A percentile compares a stretch with the other conserved stretches of the same genome.
phyloP scores from a whole-genome alignment of 2,329 filamentous ascomycete genomes.

The Rosellinia necatrix region DNA sequence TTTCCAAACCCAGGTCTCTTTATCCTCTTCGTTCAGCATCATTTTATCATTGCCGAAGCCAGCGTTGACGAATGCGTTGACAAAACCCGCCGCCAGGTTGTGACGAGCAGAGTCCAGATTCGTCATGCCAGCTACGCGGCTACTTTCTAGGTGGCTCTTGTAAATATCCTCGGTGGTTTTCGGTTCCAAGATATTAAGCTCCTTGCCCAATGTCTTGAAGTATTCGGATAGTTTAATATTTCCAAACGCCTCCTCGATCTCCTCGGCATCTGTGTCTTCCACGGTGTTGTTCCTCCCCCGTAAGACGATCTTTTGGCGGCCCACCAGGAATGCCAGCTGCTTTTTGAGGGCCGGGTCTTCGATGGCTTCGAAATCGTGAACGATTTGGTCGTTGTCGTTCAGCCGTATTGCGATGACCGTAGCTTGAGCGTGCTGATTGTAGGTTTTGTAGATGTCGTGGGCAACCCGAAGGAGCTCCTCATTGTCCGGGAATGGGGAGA shows the following conservation, averaged over 20 bases:
- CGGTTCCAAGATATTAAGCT: slow-evolving; percentile 94
- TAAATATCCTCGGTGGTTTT: slow-evolving; percentile 99
- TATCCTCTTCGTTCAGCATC: slow-evolving; percentile 89
- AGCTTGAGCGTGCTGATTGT: slow-evolving; percentile 91
- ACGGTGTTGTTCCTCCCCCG: slow-evolving; percentile 53
- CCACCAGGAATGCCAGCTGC: slow-evolving; percentile 92
- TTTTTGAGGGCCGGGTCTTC: slow-evolving; percentile 83
- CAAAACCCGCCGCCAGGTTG: slow-evolving; percentile 93
- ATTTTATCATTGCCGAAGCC: slow-evolving; percentile 96
- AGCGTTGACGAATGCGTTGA: slow-evolving; percentile 96
- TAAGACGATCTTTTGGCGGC: slow-evolving; percentile 86
- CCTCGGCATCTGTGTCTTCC: slow-evolving; percentile 64
- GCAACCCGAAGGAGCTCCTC: slow-evolving; percentile 92
- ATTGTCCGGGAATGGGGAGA: slow-evolving; percentile 97
- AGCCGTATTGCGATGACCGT: slow-evolving; percentile 92
- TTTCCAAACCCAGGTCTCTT: slow-evolving; percentile 97
- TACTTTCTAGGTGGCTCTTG: slow-evolving; percentile 97
- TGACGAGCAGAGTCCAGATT: slow-evolving; percentile 95
- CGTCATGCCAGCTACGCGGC: slow-evolving; percentile 86
- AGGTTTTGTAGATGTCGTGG: slow-evolving; percentile 90
- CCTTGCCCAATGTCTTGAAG: slow-evolving; percentile 92
- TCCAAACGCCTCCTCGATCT: slow-evolving; percentile 79
- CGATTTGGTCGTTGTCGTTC: slow-evolving; percentile 84
- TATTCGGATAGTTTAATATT: slow-evolving; percentile 88
- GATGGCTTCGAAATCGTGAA: slow-evolving; percentile 78